phyloP scores from a whole-genome alignment of 2,329 filamentous ascomycete species.

The Tolypocladium ophioglossoides region DNA sequence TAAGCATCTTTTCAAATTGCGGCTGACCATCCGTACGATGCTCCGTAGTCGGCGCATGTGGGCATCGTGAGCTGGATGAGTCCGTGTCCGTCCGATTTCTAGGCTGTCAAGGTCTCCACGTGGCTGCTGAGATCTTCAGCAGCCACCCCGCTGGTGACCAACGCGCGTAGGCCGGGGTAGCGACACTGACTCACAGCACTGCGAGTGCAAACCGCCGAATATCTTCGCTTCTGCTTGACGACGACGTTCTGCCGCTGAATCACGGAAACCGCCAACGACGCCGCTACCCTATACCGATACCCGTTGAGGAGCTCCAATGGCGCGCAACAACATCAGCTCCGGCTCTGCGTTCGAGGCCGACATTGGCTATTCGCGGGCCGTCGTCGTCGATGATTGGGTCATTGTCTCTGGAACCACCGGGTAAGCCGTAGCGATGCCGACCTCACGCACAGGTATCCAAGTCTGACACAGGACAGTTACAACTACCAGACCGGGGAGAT shows the following conservation, averaged over 20 bases:
- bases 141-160: not conserved
- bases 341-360: conserved; percentile 40
- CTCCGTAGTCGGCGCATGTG: too few relatives aligned
- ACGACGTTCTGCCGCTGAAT: not conserved
- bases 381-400: conserved; percentile 38
- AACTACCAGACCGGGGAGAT: conserved; percentile 37
- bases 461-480: conserved; percentile 25
- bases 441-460: not conserved
- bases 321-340: conserved; percentile 32
- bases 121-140: not conserved
- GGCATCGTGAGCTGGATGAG: not conserved
- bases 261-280: not conserved
- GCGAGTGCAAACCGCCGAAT: too few relatives aligned
- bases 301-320: conserved; percentile 11
- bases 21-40: too few relatives aligned
- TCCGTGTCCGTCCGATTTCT: not conserved
- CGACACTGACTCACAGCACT: not conserved
- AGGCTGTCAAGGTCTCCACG: not conserved
- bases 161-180: not conserved
- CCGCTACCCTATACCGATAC: not conserved
- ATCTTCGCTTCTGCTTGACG: not conserved
- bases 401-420: conserved; percentile 46
- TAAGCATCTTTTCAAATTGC: not conserved
- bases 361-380: conserved; percentile 45
- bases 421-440: conserved; percentile 14